These are phyloP conservation scores for Blastomyces emzantsi DNA, from an alignment of 2,329 filamentous ascomycete genomes.

Conservation along the genomic window DNA sequence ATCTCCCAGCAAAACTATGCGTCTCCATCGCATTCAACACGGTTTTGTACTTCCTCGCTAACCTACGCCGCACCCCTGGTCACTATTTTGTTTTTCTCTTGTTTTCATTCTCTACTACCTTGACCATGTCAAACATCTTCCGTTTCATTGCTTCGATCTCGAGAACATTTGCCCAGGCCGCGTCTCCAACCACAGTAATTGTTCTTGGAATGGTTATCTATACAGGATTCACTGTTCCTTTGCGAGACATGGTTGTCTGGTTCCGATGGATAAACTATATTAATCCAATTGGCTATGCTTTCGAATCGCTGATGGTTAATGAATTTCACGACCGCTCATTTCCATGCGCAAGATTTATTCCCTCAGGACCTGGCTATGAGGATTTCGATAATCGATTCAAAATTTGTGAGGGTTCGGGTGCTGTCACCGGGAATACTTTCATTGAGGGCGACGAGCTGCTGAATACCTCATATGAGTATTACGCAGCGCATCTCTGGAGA, in stretches of 20 bases:
- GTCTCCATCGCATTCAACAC: constrained; percentile 71
- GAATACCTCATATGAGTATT: constrained; percentile 48
- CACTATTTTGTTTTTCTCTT: constrained; percentile 81
- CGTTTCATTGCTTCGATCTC: constrained; percentile 67
- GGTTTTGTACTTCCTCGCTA: constrained; percentile 78
- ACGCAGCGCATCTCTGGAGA: constrained; percentile 53
- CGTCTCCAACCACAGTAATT: constrained; percentile 48
- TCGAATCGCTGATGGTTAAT: constrained; percentile 74
- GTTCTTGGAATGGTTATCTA: constrained; percentile 40
- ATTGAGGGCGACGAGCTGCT: constrained; percentile 56
- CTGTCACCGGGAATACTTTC: constrained; percentile 42
- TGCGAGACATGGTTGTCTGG: constrained; percentile 66
- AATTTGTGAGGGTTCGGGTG: constrained; percentile 51
- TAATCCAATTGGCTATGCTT: constrained; percentile 69
- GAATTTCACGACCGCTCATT: constrained; percentile 66
- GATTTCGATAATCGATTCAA: constrained; percentile 23
- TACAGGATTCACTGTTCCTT: constrained; percentile 40
- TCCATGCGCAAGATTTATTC: constrained; percentile 40
- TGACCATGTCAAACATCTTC: constrained; percentile 83
- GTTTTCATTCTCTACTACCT: constrained; percentile 61
- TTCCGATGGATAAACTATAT: constrained; percentile 76
- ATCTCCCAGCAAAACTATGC: constrained; percentile 70
- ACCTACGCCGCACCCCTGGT: constrained; percentile 62
- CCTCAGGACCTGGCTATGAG: constrained; percentile 33
- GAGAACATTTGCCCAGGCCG: constrained; percentile 62